A percentile compares a stretch with the other conserved stretches of the same genome.
Conservation (phyloP, 345 rosid species). For the Hypericum androsaemum region DNA sequence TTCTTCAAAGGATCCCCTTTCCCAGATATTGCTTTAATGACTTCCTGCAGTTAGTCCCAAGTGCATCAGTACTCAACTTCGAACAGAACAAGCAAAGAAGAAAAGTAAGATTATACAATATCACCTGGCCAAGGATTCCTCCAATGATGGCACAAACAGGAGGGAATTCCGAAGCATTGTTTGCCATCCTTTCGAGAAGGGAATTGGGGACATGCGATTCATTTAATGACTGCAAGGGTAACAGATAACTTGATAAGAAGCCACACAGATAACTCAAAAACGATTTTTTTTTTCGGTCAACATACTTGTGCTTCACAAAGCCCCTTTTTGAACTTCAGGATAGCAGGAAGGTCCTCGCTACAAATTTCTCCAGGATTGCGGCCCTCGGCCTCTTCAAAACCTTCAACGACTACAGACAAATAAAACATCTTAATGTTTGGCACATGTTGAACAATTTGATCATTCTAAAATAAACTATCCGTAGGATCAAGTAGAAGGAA, state of each 20-base stretch:
- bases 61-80: too few relatives aligned
- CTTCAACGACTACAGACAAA: slow-evolving; percentile 52
- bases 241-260: slow-evolving; percentile 2
- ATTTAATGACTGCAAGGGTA: slow-evolving; percentile 36
- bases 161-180: slow-evolving; percentile 49
- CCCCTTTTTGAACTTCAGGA: slow-evolving; percentile 51
- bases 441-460: neutral
- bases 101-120: slow-evolving; percentile 4
- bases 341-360: slow-evolving; percentile 45
- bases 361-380: slow-evolving; percentile 46
- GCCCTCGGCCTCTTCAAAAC: slow-evolving; percentile 57
- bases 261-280: neutral
- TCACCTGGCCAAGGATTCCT: slow-evolving; percentile 90
- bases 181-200: slow-evolving; percentile 64
- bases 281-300: neutral
- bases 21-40: neutral
- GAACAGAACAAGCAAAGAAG: neutral
- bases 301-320: slow-evolving; percentile 66
- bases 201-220: slow-evolving; percentile 53
- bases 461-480: neutral
- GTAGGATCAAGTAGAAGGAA: too few relatives aligned
- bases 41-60: too few relatives aligned
- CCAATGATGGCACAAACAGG: slow-evolving; percentile 90
- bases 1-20: neutral
- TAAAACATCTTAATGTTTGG: neutral